Base-by-base conservation (phyloP, 257 asterid species). In the Scutellaria galericulata region DNA sequence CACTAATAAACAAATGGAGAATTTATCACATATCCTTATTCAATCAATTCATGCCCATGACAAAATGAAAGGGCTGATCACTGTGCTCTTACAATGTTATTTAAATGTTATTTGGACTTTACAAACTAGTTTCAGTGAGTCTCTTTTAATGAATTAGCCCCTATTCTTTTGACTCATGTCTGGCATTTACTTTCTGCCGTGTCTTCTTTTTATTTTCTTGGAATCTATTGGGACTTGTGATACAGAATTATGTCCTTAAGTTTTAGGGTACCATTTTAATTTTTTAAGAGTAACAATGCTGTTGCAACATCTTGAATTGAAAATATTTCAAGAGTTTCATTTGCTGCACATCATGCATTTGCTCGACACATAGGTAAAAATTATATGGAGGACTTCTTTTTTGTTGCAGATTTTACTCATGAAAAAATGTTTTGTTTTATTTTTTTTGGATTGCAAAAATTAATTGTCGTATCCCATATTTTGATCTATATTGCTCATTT, bases 281-380 rank as follows among this genome's bases (percentile, higher is more conserved):
- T 20, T n/a, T 51, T n/a, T 41, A 0, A 42, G 54, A 7, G 56
- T 41, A 27, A 54, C 15, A 64, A 41, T 48, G 56, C 10, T 68
- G 57, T 20, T 12, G 48, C 68, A 35, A 18, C 42, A 47, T 47
- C 73, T 66, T 40, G 54, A 67, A 6, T 7, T 35, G 52, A 35
- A 56, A 56, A 52, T 64, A 48, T 2, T 39, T 53, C 10, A 27
- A 40, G 47, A 54, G 39, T 42, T 63, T n/a, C 10, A 14, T 71
- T 47, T 14, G 52, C 37, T 31, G 51, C 10, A 3, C 57, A 63
- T 37, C 54, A 64, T 35, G 47, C 31, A 9, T 10, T 68, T 67
- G 15, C 39, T 73, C 31, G 55, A 72, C n/a, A 61, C n/a, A 7
- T 14, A 37, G 68, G 64, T 59, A 35, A 42, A 31, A 20, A 9